Evolutionary conservation across 2,329 filamentous ascomycete genomes (phyloP), one percentile per base, ranked within the genome.

Genomic region (Microcyclospora tardicrescens): DNA sequence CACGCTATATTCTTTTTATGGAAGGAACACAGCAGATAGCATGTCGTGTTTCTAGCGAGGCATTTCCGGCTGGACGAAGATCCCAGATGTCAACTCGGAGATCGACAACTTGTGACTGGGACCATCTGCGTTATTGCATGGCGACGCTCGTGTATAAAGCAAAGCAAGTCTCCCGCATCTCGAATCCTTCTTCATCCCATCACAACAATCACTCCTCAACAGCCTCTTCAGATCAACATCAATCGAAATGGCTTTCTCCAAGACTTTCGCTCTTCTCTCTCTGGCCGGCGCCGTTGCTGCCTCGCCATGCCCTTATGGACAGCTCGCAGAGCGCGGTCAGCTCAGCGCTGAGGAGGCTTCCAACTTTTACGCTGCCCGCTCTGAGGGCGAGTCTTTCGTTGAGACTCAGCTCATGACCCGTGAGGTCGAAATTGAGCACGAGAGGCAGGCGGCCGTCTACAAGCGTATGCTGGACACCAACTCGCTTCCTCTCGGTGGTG

Each of bases 281-380:
- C n/a, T 39, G 11, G 32, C 16, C 13, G 19, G 16, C 30, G 32
- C 31, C 5, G 41, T 35, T 29, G 33, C 34, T 14, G 40, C 46
- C 11, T 40, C 42, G 16, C 46, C 46, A 40, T 47, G 44, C 34
- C 44, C 46, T 13, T 49, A 45, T 29, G 47, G 47, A 11, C 40
- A 47, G 24, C 35, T 47, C 24, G 47, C 47, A 24, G 47, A 49
- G 41, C 15, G 41, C 12, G 44, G 47, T 29, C 19, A 34, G 16
- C 45, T 49, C n/a, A 36, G 45, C 29, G 35, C 45, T 30, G 34
- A 31, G 5, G 43, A 49, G 12, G 39, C 47, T 11, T 34, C 28
- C 27, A 43, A 43, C 33, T 47, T 49, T 39, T 49, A 38, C 36
- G 41, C 34, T 11, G 45, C 43, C 38, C 47, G 47, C 30, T 27